Conservation (phyloP, 306 rosid genomes). For the Senna siamea region DNA sequence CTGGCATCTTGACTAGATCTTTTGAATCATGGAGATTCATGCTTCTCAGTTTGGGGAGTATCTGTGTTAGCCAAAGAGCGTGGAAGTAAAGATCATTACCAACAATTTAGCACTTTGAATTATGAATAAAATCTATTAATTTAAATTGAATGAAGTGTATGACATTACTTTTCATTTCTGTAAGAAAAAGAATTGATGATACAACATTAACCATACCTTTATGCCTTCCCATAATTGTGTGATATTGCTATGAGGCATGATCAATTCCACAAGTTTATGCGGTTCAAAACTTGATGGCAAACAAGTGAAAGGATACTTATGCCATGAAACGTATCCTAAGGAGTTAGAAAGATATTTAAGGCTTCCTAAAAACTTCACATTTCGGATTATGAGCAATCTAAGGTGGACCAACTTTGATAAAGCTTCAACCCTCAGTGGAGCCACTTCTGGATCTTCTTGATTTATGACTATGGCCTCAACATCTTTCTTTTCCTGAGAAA, state of each 20-base stretch:
- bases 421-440: background rate
- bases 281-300: constrained; percentile 16
- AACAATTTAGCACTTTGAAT: background rate
- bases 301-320: background rate
- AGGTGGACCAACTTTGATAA: background rate
- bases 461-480: background rate
- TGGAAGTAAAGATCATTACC: background rate
- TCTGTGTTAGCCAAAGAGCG: background rate
- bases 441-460: background rate
- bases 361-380: background rate
- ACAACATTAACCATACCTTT: background rate
- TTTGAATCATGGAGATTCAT: constrained; percentile 15
- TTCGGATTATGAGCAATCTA: background rate
- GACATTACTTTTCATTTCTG: background rate
- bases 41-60: background rate
- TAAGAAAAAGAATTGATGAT: too few relatives aligned
- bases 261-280: background rate
- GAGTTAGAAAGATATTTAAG: background rate
- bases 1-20: constrained; percentile 24
- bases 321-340: background rate
- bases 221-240: constrained; percentile 9
- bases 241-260: background rate
- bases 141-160: background rate
- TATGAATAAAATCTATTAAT: background rate
- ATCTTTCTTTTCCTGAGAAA: background rate